Percentiles rank a stretch among this genome's conserved stretches.
Conservation (phyloP, 2,329 filamentous ascomycete genomes). For the Calonectria montana region DNA sequence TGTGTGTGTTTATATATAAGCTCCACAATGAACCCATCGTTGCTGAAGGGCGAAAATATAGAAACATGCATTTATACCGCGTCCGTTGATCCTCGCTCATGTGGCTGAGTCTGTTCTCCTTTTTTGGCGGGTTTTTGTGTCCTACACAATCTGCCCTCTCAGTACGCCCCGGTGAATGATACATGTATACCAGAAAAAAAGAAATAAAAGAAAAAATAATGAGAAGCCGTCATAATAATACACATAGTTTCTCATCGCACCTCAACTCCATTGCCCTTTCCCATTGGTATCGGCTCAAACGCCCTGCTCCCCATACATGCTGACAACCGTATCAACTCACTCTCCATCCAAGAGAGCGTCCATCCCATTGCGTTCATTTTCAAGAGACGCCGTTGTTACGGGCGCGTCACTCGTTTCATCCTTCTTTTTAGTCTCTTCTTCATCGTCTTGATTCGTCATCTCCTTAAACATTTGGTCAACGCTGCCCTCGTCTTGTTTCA, state of each 20-base stretch:
- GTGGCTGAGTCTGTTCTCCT: neutral
- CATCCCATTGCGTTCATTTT: constrained; percentile 59
- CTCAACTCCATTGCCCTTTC: constrained; percentile 38
- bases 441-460: constrained; percentile 65
- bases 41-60: neutral
- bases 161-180: constrained; percentile 18
- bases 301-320: constrained; percentile 29
- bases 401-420: constrained; percentile 43
- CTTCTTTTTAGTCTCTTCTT: constrained; percentile 55
- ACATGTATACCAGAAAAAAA: constrained; percentile 24
- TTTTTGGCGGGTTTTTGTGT: neutral
- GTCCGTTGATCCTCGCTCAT: neutral
- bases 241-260: constrained; percentile 14
- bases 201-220: constrained; percentile 7
- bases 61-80: constrained; percentile 4
- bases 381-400: constrained; percentile 56
- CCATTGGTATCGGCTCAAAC: constrained; percentile 34
- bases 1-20: neutral
- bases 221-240: constrained; percentile 27
- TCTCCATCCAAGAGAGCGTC: constrained; percentile 59
- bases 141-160: constrained; percentile 17
- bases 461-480: constrained; percentile 68
- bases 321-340: constrained; percentile 36
- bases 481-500: constrained; percentile 57
- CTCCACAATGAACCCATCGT: neutral